Evolutionary conservation across 2,329 filamentous ascomycete genomes (phyloP).

Genomic region (Triangularia setosa): DNA sequence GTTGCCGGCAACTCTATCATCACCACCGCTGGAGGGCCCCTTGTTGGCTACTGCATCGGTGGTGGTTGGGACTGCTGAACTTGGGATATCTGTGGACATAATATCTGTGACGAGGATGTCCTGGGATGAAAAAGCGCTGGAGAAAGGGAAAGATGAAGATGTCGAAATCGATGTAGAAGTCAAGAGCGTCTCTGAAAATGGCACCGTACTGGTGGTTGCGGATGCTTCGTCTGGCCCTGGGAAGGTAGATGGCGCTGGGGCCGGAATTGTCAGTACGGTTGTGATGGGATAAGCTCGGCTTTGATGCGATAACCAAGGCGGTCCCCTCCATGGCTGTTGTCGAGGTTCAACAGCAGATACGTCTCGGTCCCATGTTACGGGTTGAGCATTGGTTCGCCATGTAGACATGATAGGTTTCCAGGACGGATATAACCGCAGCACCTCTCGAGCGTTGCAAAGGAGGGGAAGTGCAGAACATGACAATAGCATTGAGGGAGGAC

Average conservation of each 20-base stretch:
- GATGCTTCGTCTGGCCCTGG: constrained; percentile 1
- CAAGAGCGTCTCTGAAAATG: not conserved
- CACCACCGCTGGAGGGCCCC: constrained; percentile 10
- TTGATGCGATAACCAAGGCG: not conserved
- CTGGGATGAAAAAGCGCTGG: not conserved
- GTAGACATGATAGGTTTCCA: not conserved
- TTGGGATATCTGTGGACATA: constrained; percentile 22
- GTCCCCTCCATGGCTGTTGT: not conserved
- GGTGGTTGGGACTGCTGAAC: constrained; percentile 9
- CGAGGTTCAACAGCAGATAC: constrained; percentile 1
- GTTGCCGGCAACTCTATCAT: constrained; percentile 28
- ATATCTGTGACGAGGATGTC: constrained; percentile 16
- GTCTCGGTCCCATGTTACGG: constrained; percentile 3
- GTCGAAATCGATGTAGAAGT: not conserved
- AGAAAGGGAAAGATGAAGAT: not conserved
- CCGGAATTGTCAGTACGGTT: constrained; percentile 19
- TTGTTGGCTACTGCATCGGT: constrained; percentile 8
- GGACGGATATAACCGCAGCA: not conserved
- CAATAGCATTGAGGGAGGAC: constrained; percentile 17
- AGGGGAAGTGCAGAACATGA: not conserved
- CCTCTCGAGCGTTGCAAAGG: not conserved
- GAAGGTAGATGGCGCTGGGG: constrained; percentile 12
- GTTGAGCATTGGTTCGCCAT: constrained; percentile 10
- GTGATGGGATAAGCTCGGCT: constrained; percentile 7
- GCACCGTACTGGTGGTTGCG: not conserved